phyloP scores from a whole-genome alignment of 2,329 filamentous ascomycete genomes.

The Fusarium decemcellulare region DNA sequence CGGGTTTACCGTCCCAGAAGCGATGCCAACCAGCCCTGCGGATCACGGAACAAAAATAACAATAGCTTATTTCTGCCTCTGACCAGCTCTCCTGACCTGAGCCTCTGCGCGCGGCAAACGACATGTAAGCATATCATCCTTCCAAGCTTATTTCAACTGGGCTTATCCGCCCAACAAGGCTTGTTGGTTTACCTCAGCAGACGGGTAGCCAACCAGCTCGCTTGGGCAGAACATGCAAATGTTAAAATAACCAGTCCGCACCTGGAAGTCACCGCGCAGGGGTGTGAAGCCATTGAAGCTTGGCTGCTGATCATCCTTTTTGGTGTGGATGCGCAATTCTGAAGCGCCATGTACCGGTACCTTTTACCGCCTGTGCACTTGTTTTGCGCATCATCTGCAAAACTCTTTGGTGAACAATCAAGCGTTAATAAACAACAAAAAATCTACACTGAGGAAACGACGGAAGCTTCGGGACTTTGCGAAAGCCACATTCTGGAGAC shows the following conservation, averaged over 20 bases:
- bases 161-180: not conserved
- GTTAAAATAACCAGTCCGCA: slow-evolving; percentile 22
- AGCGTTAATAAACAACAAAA: not conserved
- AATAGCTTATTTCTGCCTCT: no score
- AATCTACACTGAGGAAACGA: slow-evolving; percentile 4
- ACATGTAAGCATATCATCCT: slow-evolving; percentile 35
- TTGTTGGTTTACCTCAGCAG: slow-evolving; percentile 31
- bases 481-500: not conserved
- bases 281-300: slow-evolving; percentile 34
- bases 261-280: slow-evolving; percentile 36
- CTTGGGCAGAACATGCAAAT: slow-evolving; percentile 29
- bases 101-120: slow-evolving; percentile 19
- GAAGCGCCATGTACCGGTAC: not conserved
- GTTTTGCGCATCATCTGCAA: not conserved
- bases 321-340: slow-evolving; percentile 23
- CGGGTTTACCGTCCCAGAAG: not conserved
- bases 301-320: slow-evolving; percentile 38
- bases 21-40: not conserved
- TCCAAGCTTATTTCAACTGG: slow-evolving; percentile 35
- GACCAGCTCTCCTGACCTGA: no score
- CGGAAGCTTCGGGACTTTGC: slow-evolving; percentile 18
- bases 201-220: slow-evolving; percentile 1
- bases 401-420: no score
- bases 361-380: slow-evolving; percentile 20
- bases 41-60: not conserved